Evolutionary conservation across 257 asterid species (phyloP).

Genomic region (Penstemon eatonii): DNA sequence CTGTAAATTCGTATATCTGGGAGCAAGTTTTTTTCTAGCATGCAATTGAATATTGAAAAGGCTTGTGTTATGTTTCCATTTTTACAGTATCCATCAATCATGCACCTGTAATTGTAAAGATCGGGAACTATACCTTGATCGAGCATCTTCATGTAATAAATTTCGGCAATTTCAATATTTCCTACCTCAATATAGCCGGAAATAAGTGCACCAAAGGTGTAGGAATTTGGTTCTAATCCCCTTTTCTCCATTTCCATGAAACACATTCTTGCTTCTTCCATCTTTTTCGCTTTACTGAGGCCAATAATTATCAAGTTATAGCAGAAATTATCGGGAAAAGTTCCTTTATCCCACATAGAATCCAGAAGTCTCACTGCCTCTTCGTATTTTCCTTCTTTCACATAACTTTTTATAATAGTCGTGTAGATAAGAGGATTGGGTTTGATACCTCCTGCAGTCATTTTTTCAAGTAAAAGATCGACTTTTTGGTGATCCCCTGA

Average conservation of each 20-base stretch:
- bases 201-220: conserved; percentile 70
- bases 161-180: conserved; percentile 64
- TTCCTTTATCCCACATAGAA: conserved; percentile 66
- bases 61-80: conserved; percentile 55
- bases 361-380: conserved; percentile 57
- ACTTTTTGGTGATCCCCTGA: conserved; percentile 61
- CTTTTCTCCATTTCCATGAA: conserved; percentile 52
- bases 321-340: conserved; percentile 72
- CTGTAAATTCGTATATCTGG: conserved; percentile 66
- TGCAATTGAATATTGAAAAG: conserved; percentile 50
- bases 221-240: conserved; percentile 70
- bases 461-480: conserved; percentile 50
- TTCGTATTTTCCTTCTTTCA: conserved; percentile 63
- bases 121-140: conserved; percentile 63
- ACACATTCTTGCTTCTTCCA: conserved; percentile 68
- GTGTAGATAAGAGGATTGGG: conserved; percentile 60
- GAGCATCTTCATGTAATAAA: conserved; percentile 67
- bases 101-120: conserved; percentile 49
- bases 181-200: conserved; percentile 59
- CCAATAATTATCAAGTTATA: conserved; percentile 67
- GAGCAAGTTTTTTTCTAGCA: conserved; percentile 51
- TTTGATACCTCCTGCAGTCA: conserved; percentile 53
- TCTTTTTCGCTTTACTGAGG: conserved; percentile 65
- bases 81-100: conserved; percentile 77
- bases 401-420: conserved; percentile 54